Evolutionary conservation across 768 basidiomycete genomes (phyloP).

Genomic region (Suillus lakei): DNA sequence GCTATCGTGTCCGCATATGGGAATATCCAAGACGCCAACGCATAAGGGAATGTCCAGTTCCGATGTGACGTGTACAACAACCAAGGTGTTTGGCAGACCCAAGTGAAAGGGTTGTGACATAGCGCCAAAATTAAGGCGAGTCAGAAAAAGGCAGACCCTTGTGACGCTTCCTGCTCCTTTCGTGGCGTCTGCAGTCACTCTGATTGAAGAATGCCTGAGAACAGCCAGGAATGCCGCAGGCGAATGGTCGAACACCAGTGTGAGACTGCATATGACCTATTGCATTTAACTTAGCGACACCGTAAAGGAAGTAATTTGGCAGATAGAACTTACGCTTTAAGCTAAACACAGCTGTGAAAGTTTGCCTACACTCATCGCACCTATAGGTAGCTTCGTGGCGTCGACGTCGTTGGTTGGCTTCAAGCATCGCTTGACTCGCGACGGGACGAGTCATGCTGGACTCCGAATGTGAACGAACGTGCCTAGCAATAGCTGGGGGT

Average conservation of each 20-base stretch:
- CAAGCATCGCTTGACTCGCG: slow-evolving; percentile 38
- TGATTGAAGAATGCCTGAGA: slow-evolving; percentile 33
- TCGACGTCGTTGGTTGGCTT: slow-evolving; percentile 36
- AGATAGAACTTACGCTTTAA: slow-evolving; percentile 31
- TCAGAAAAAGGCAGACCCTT: slow-evolving; percentile 19
- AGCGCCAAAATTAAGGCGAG: not conserved
- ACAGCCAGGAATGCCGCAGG: slow-evolving; percentile 31
- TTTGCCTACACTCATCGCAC: slow-evolving; percentile 26
- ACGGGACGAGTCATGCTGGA: slow-evolving; percentile 23
- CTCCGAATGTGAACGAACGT: slow-evolving; percentile 23
- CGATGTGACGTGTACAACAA: no score
- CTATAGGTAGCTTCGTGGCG: slow-evolving; percentile 27
- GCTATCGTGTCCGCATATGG: not conserved
- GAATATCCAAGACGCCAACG: not conserved
- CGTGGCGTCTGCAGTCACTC: slow-evolving; percentile 39
- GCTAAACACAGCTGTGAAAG: slow-evolving; percentile 37
- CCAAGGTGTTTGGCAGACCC: not conserved
- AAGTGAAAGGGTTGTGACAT: not conserved
- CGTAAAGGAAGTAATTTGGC: not conserved
- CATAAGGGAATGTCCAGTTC: not conserved
- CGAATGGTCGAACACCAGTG: slow-evolving; percentile 30
- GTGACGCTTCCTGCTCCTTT: slow-evolving; percentile 38
- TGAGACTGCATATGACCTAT: slow-evolving; percentile 36
- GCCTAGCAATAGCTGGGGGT: not conserved
- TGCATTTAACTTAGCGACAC: no score